Conservation (phyloP, 225 moss, liverwort and hornwort species). For the Lunularia cruciata region DNA sequence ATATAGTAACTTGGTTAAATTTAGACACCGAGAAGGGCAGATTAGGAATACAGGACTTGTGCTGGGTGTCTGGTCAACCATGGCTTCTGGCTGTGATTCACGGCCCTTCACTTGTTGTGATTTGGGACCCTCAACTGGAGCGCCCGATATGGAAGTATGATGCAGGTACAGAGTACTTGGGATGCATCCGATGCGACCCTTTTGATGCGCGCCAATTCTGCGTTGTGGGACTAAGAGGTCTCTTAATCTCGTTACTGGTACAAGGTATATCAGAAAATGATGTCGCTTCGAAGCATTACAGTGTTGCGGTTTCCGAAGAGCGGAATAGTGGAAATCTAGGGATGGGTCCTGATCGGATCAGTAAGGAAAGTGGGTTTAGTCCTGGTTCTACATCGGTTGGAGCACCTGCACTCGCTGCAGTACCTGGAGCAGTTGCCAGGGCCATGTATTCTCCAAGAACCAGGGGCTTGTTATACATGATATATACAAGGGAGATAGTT, state of each 20-base stretch:
- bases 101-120: conserved; percentile 80
- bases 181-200: conserved; percentile 80
- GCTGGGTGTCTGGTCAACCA: conserved; percentile 92
- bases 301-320: conserved; percentile 68
- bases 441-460: conserved; percentile 77
- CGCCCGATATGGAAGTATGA: conserved; percentile 83
- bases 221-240: conserved; percentile 73
- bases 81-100: conserved; percentile 92
- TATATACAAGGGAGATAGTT: conserved; percentile 78
- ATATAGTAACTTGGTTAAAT: conserved; percentile 75
- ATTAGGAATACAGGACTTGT: conserved; percentile 87
- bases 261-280: conserved; percentile 73
- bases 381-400: conserved; percentile 70
- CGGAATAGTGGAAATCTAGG: conserved; percentile 53
- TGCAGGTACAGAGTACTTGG: conserved; percentile 74
- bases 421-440: conserved; percentile 63
- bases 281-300: conserved; percentile 65
- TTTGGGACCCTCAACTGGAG: conserved; percentile 75
- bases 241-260: conserved; percentile 71
- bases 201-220: conserved; percentile 90
- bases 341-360: conserved; percentile 46
- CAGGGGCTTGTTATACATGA: conserved; percentile 77
- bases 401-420: conserved; percentile 77
- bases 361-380: conserved; percentile 55
- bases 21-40: conserved; percentile 74